Base-by-base conservation (phyloP, 805 yeast species). In the Metschnikowia lochheadii region DNA sequence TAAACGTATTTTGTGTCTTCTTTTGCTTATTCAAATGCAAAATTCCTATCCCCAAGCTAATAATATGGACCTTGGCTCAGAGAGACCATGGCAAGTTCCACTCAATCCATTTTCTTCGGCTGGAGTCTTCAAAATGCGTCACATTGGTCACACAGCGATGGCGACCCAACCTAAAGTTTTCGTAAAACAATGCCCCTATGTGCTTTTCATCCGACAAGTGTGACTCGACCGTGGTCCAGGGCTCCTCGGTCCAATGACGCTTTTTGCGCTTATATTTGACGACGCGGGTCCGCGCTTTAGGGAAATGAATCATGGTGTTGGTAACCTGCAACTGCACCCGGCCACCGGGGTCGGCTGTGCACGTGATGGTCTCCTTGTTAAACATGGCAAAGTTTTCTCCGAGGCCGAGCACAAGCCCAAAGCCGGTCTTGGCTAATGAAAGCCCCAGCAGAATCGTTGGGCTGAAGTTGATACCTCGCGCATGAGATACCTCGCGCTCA, bases 91-190 rank as follows among this genome's bases (percentile, higher is more conserved):
- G 51, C 38, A 23, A 8, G 23, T 31, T 39, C 49, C 48, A 49
- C 37, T 55, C 58, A 23, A 55, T 26, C 50, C 54, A 53, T 35
- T 48, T 40, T 39, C 56, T 49, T 17, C n/a, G 17, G 10, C 46
- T 31, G 5, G 42, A 38, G 41, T 50, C 49, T 46, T 54, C 52
- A 31, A 57, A 57, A 37, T 44, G 42, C 2, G 45, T n/a, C 6
- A 41, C 40, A 44, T 56, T 46, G 5, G 60, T 56, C 36, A 57
- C 59, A 15, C 60, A 57, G 2, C 60, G 56, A 34, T 54, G 55
- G 41, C 40, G 49, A 15, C 54, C 52, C 44, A 56, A 44, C 26
- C 42, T 35, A 17, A 52, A 46, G 36, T 35, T 48, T 20, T 46
- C 52, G 18, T 49, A 52, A 46, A 57, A 48, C 20, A 57, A 35